phyloP scores from a whole-genome alignment of 495 filamentous ascomycete species.

The Penicillium turbatum region DNA sequence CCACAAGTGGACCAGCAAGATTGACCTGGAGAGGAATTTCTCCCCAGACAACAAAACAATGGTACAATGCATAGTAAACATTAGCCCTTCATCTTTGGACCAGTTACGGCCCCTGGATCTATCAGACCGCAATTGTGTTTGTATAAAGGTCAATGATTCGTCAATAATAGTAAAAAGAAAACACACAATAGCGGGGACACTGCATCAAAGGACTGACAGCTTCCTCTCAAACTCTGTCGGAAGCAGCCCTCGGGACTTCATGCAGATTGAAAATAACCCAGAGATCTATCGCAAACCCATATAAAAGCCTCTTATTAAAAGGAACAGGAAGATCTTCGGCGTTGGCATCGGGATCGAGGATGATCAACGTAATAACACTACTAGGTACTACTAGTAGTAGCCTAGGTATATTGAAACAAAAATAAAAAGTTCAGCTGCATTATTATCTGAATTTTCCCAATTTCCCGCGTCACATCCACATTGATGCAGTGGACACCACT shows the following conservation, averaged over 20 bases:
- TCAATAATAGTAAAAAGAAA: not conserved
- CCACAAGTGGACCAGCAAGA: slow-evolving; percentile 6
- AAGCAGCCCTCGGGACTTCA: not conserved
- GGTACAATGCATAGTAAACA: too few species aligned
- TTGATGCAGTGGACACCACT: not conserved
- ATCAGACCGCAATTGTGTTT: slow-evolving; percentile 22
- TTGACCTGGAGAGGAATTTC: not conserved
- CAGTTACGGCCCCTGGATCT: slow-evolving; percentile 21
- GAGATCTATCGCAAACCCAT: not conserved
- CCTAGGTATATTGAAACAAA: too few species aligned
- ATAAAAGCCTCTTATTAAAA: not conserved
- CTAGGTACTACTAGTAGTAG: too few species aligned
- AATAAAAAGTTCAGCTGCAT: too few species aligned
- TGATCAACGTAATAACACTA: not conserved
- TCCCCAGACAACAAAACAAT: not conserved
- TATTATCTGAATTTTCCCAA: not conserved
- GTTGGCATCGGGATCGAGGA: not conserved
- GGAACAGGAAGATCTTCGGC: too few species aligned
- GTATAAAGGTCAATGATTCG: slow-evolving; percentile 14
- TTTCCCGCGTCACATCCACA: not conserved
- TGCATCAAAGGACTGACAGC: slow-evolving; percentile 4
- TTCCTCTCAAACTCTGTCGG: not conserved
- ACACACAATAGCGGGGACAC: not conserved
- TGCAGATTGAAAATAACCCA: not conserved
- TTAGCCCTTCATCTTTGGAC: not conserved